These are phyloP conservation scores for Lasiodiplodia gonubiensis DNA, from an alignment of 2,329 filamentous ascomycete genomes.

Conservation along the genomic window DNA sequence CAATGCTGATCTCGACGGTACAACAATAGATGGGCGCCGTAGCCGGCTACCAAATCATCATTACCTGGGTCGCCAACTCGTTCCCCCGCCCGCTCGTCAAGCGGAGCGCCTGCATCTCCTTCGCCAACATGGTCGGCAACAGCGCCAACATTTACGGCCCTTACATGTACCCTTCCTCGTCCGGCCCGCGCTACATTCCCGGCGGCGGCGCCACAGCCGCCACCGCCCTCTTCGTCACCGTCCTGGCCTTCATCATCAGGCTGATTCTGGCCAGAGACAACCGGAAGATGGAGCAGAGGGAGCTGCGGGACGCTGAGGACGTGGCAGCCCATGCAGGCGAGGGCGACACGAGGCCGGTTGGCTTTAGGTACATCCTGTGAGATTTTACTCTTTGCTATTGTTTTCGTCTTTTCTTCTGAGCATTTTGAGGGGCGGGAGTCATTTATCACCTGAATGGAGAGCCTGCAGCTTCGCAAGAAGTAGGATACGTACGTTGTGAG, in stretches of 20 bases:
- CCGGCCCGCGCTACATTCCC: conserved; percentile 46
- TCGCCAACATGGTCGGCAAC: conserved; percentile 45
- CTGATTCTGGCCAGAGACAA: conserved; percentile 45
- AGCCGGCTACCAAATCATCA: conserved; percentile 40
- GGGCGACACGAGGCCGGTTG: conserved; percentile 6
- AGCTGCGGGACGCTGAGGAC: conserved; percentile 26
- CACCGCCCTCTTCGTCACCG: conserved; percentile 44
- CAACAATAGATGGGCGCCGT: conserved; percentile 34
- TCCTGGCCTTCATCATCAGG: conserved; percentile 43
- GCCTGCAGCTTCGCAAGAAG: no score
- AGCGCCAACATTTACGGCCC: conserved; percentile 44
- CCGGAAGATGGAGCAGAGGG: conserved; percentile 37
- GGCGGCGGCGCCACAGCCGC: conserved; percentile 45
- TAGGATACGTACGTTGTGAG: no score
- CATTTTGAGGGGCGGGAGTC: no score
- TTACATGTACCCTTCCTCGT: conserved; percentile 42
- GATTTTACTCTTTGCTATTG: neutral
- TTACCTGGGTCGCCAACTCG: conserved; percentile 42
- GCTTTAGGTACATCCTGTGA: conserved; percentile 28
- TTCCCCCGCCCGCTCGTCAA: conserved; percentile 44
- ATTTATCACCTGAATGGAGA: no score
- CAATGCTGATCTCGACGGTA: neutral
- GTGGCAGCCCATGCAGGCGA: neutral
- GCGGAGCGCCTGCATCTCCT: conserved; percentile 39
- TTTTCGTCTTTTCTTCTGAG: neutral